Percentiles rank a stretch among this genome's conserved stretches.
phyloP scores from a whole-genome alignment of 208 protist species.

The Leishmania aethiopica region DNA sequence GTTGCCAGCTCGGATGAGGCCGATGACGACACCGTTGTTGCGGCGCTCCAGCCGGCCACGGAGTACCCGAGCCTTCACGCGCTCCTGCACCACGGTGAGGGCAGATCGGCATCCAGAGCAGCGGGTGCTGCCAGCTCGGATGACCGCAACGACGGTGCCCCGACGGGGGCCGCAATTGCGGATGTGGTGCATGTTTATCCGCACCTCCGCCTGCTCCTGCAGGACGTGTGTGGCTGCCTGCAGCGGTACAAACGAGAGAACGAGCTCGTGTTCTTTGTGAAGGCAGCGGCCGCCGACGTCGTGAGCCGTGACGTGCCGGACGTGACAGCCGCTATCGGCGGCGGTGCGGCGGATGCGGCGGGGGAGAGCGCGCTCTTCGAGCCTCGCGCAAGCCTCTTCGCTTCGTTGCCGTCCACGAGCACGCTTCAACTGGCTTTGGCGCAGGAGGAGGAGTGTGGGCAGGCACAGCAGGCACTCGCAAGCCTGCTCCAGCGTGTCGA shows the following conservation, averaged over 20 bases:
- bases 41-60: conserved; percentile 8
- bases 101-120: neutral
- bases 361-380: conserved; percentile 15
- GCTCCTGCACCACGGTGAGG: conserved; percentile 9
- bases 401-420: conserved; percentile 18
- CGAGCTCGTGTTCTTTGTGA: conserved; percentile 55
- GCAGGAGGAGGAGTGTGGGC: conserved; percentile 26
- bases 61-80: conserved; percentile 28
- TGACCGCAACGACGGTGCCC: neutral
- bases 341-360: conserved; percentile 9
- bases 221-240: conserved; percentile 31
- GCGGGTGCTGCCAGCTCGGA: neutral
- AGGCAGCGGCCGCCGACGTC: conserved; percentile 29
- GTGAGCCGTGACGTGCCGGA: conserved; percentile 61
- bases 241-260: conserved; percentile 69
- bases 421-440: conserved; percentile 34
- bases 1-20: neutral
- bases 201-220: conserved; percentile 38
- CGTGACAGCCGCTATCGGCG: conserved; percentile 5
- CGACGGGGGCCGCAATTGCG: conserved; percentile 11
- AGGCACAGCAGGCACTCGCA: conserved; percentile 29
- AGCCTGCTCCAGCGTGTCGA: conserved; percentile 26
- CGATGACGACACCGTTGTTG: neutral
- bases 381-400: conserved; percentile 23
- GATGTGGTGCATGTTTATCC: conserved; percentile 64